These are phyloP conservation scores for Kregervanrija pseudodelftensis DNA, from an alignment of 805 yeast species.

Conservation along the genomic window DNA sequence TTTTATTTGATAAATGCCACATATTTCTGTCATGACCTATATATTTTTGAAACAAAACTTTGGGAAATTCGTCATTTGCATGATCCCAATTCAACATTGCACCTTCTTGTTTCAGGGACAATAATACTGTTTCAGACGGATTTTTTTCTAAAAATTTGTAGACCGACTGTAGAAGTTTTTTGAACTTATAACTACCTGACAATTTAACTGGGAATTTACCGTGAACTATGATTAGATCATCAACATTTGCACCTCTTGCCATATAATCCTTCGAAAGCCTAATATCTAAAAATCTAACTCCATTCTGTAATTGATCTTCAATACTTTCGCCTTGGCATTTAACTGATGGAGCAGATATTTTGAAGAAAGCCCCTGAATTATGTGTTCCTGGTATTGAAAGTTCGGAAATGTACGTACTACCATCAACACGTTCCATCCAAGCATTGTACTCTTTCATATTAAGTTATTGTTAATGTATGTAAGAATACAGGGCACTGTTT, in stretches of 20 bases:
- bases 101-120: conserved; percentile 73
- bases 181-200: conserved; percentile 47
- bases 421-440: conserved; percentile 53
- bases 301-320: conserved; percentile 56
- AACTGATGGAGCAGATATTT: conserved; percentile 62
- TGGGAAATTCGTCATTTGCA: conserved; percentile 56
- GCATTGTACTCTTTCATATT: conserved; percentile 6
- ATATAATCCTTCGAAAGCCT: conserved; percentile 54
- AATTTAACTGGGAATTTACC: conserved; percentile 70
- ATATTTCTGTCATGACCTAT: conserved; percentile 40
- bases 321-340: conserved; percentile 64
- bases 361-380: conserved; percentile 66
- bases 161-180: conserved; percentile 47
- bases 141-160: conserved; percentile 48
- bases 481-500: no score
- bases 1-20: conserved; percentile 51
- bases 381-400: conserved; percentile 81
- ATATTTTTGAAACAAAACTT: conserved; percentile 51
- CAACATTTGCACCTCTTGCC: conserved; percentile 30
- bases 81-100: conserved; percentile 53
- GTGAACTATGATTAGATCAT: conserved; percentile 60
- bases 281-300: conserved; percentile 70
- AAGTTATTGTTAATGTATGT: no score
- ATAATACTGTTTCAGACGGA: conserved; percentile 53
- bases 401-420: conserved; percentile 42